A percentile compares a stretch with the other conserved stretches of the same genome.
Evolutionary conservation across 345 rosid genomes (phyloP).

Genomic region (Populus euphratica): DNA sequence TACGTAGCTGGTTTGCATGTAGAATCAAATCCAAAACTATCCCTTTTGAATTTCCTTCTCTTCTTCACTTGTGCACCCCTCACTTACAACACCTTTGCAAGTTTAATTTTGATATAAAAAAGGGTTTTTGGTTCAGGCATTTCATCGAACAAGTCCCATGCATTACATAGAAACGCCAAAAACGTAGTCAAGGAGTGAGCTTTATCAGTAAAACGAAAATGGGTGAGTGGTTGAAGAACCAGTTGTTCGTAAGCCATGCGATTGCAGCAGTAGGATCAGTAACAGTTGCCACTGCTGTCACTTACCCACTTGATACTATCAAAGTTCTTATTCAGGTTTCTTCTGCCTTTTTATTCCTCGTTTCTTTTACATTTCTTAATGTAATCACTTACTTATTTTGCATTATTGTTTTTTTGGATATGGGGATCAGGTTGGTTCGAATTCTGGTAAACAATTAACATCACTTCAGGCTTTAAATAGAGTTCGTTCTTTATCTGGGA

Average conservation of each 20-base stretch:
- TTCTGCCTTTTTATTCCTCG: neutral
- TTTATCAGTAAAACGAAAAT: neutral
- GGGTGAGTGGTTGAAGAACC: conserved; percentile 51
- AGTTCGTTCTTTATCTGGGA: conserved; percentile 57
- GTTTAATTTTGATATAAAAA: no score
- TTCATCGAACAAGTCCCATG: no score
- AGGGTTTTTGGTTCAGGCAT: no score
- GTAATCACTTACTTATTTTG: neutral
- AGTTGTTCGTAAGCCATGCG: conserved; percentile 72
- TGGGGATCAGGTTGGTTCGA: conserved; percentile 70
- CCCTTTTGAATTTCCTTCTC: no score
- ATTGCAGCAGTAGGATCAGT: conserved; percentile 70
- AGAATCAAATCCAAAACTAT: no score
- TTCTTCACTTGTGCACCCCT: no score
- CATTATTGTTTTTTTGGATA: neutral
- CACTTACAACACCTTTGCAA: no score
- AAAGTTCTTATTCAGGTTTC: conserved; percentile 79
- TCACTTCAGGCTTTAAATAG: conserved; percentile 49
- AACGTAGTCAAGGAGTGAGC: no score
- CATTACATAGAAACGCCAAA: no score
- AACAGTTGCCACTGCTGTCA: conserved; percentile 58
- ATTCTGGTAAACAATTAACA: conserved; percentile 51
- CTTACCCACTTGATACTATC: conserved; percentile 81
- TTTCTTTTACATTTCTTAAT: neutral
- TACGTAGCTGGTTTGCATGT: no score